Base-by-base conservation (phyloP, 106 monocot genomes). In the Xerophyta viscosa region DNA sequence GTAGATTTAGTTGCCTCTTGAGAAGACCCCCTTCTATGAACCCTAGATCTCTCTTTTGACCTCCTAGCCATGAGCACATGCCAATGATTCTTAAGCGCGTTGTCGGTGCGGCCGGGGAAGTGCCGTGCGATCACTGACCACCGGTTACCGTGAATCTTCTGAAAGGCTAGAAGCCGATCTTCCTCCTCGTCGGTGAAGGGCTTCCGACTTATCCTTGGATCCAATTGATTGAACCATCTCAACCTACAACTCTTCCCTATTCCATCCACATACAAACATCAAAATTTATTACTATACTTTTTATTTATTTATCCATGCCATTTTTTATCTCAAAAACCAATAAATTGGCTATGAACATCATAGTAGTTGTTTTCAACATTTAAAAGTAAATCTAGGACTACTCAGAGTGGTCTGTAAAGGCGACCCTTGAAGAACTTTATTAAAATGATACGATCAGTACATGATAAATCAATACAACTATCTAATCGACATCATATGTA, bases 151-250 rank as follows among this genome's bases (percentile, higher is more conserved):
- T 72, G 59, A 13, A 72, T 51, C 18, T 58, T 27, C 9, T 72
- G 72, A 2, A 31, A 72, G 2, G 64, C 65, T 0, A 72, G 24
- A 8, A 72, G 59, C 14, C 57, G 50, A 10, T 58, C 64, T 28
- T 72, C 72, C 17, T 72, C 72, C 24, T 72, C 72, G 42, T 65
- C 44, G 0, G 65, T 65, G 72, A 72, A 72, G 4, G 72, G 65
- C 13, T 64, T 72, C 42, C 72, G 30, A 42, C 65, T 65, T 57
- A 72, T 72, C 52, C 64, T 50, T 23, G 72, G 72, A 46, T 72
- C 72, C 58, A 72, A 41, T 29, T 72, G 72, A 31, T 72, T 72
- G 65, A 65, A 72, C 72, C 72, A 72, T 53, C 72, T 64, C 72
- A 72, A 47, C 31, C 72, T 63, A 45, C 72, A 72, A 41, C 72